Percentiles rank a stretch among this genome's conserved stretches.
phyloP scores from a whole-genome alignment of 495 filamentous ascomycete genomes.

The Niebla homalea region DNA sequence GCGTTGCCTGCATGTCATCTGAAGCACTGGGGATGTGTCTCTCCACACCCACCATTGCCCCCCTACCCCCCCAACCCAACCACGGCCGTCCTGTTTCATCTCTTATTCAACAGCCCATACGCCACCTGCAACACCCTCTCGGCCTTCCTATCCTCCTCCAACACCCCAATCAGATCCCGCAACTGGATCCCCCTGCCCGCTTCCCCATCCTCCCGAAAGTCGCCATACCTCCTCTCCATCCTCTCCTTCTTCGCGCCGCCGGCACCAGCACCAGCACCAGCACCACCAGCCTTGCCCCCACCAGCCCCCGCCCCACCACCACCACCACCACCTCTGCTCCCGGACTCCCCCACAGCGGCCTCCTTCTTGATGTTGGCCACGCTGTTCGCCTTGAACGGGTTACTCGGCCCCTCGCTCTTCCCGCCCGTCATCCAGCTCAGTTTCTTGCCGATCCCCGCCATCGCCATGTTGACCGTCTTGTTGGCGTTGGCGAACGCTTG shows the following conservation, averaged over 20 bases:
- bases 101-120: slow-evolving; percentile 6
- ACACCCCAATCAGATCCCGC: slow-evolving; percentile 37
- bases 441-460: slow-evolving; percentile 17
- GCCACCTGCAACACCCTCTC: slow-evolving; percentile 14
- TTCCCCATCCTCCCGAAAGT: slow-evolving; percentile 36
- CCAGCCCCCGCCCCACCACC: neutral
- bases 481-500: slow-evolving; percentile 29
- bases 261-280: neutral
- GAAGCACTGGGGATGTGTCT: too few species aligned
- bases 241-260: slow-evolving; percentile 1
- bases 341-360: too few species aligned
- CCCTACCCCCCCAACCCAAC: too few species aligned
- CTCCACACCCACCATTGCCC: too few species aligned
- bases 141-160: slow-evolving; percentile 33
- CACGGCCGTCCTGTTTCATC: too few species aligned
- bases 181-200: slow-evolving; percentile 35
- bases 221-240: slow-evolving; percentile 20
- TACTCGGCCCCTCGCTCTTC: slow-evolving; percentile 3
- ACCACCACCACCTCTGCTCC: neutral
- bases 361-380: neutral
- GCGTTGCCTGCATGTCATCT: too few species aligned
- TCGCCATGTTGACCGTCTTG: slow-evolving; percentile 16
- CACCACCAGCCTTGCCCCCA: neutral
- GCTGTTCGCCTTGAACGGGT: slow-evolving; percentile 8
- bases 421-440: slow-evolving; percentile 15